These are phyloP conservation scores for Amanita jacksonii DNA, from an alignment of 768 basidiomycete genomes.

Conservation along the genomic window DNA sequence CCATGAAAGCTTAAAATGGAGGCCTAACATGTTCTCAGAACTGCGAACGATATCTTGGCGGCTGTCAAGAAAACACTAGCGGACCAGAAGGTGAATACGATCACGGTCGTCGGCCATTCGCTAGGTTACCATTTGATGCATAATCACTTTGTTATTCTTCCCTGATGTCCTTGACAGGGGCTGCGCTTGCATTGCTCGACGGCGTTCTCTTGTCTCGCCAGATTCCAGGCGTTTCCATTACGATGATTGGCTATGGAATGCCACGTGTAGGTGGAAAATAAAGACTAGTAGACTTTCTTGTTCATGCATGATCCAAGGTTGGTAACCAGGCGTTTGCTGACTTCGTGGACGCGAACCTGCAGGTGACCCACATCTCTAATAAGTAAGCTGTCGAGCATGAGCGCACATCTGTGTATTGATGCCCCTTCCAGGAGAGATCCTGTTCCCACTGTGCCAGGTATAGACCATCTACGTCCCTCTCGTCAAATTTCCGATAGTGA, in stretches of 20 bases:
- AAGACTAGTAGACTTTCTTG: too few species aligned
- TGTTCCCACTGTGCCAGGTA: slow-evolving; percentile 31
- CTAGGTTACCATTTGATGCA: slow-evolving; percentile 22
- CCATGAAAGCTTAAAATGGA: not conserved
- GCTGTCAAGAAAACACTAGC: slow-evolving; percentile 29
- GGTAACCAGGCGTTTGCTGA: slow-evolving; percentile 24
- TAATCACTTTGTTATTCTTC: not conserved
- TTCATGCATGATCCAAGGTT: slow-evolving; percentile 15
- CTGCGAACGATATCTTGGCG: slow-evolving; percentile 28
- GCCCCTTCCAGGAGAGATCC: slow-evolving; percentile 22
- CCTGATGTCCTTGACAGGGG: slow-evolving; percentile 20
- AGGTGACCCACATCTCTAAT: slow-evolving; percentile 16
- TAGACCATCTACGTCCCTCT: slow-evolving; percentile 6
- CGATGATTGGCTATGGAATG: slow-evolving; percentile 31
- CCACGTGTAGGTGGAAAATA: slow-evolving; percentile 24
- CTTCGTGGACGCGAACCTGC: slow-evolving; percentile 16
- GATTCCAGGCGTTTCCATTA: slow-evolving; percentile 30
- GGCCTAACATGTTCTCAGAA: slow-evolving; percentile 18
- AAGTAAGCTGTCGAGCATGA: slow-evolving; percentile 7
- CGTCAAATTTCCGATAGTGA: too few species aligned
- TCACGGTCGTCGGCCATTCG: slow-evolving; percentile 36
- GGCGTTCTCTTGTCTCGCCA: slow-evolving; percentile 45
- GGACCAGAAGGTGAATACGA: slow-evolving; percentile 21
- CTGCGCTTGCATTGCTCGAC: slow-evolving; percentile 35
- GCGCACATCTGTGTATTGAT: too few species aligned